These are phyloP conservation scores for Linaria vulgaris DNA, from an alignment of 257 asterid genomes.

Conservation along the genomic window DNA sequence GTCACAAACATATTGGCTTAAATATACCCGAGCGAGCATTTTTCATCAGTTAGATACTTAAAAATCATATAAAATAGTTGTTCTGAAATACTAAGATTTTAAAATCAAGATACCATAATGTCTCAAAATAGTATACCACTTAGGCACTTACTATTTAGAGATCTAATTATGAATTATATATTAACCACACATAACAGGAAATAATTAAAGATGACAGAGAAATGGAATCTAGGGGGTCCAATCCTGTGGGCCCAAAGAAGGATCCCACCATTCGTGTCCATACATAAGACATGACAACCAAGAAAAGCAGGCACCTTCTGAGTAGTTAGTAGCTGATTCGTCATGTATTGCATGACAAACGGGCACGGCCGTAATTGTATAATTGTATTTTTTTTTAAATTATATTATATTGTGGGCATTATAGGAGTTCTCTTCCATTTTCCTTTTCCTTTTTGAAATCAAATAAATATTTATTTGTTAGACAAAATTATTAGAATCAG, in stretches of 20 bases:
- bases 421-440: not conserved
- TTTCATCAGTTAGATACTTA: too few species aligned
- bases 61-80: too few species aligned
- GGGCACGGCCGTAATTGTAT: too few species aligned
- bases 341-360: too few species aligned
- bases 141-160: too few species aligned
- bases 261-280: not conserved
- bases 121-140: too few species aligned
- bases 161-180: too few species aligned
- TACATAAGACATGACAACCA: slow-evolving; percentile 26
- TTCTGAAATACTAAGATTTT: too few species aligned
- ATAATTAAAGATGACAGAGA: not conserved
- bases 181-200: not conserved
- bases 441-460: not conserved
- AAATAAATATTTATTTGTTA: slow-evolving; percentile 25
- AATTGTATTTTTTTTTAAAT: too few species aligned
- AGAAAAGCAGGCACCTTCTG: slow-evolving; percentile 12
- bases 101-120: too few species aligned
- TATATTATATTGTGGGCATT: not conserved
- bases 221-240: slow-evolving; percentile 18
- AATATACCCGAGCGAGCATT: too few species aligned
- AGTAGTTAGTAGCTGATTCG: not conserved
- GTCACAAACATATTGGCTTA: too few species aligned
- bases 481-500: slow-evolving; percentile 29
- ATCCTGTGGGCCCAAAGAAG: slow-evolving; percentile 13